phyloP scores from a whole-genome alignment of 139 green algal species.

The Eudorina sp. region DNA sequence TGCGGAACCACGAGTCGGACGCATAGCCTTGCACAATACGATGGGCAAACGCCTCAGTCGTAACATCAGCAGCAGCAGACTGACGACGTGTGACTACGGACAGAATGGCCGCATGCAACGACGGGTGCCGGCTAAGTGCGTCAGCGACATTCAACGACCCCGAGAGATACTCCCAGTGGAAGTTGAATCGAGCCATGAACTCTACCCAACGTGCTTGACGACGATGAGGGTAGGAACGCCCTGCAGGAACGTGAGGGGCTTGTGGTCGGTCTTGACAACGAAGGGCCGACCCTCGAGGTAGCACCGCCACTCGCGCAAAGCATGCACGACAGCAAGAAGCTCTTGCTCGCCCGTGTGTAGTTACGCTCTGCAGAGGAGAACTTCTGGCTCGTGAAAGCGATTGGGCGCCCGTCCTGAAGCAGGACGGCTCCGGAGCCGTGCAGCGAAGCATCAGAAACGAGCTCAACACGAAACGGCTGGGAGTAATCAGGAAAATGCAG shows the following conservation, averaged over 20 bases:
- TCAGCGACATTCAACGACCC: neutral
- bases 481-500: conserved; percentile 27
- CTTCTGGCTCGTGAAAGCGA: conserved; percentile 2
- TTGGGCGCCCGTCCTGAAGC: neutral
- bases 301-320: neutral
- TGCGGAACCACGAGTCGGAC: neutral
- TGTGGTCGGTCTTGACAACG: neutral
- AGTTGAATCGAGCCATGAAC: neutral
- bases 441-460: neutral
- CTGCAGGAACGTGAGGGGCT: neutral
- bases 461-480: conserved; percentile 11
- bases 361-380: neutral
- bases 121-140: conserved; percentile 11
- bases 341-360: conserved; percentile 17
- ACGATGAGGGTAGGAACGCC: neutral
- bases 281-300: neutral
- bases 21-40: neutral
- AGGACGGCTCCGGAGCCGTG: neutral
- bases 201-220: conserved; percentile 13
- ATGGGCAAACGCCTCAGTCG: neutral
- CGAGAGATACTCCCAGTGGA: neutral
- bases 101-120: neutral
- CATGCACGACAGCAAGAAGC: neutral
- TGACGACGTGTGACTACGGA: neutral
- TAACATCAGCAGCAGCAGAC: neutral